Percentiles rank a stretch among this genome's conserved stretches.
These are phyloP conservation scores for Fusarium pseudograminearum DNA, from an alignment of 2,329 filamentous ascomycete species.

Conservation along the genomic window DNA sequence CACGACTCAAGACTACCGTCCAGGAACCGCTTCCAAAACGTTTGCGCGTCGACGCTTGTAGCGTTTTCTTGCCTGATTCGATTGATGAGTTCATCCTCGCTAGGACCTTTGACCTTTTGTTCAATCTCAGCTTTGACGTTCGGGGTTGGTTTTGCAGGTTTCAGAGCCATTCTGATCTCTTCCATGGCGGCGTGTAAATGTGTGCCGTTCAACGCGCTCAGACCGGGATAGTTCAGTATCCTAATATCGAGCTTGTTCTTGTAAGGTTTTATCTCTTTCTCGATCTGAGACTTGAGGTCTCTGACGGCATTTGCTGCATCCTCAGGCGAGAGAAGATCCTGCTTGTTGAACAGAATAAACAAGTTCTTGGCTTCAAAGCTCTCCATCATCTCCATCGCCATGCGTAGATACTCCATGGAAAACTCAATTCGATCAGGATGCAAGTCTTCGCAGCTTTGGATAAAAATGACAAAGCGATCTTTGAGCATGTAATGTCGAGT, in stretches of 20 bases:
- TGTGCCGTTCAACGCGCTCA: conserved; percentile 34
- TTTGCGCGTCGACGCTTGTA: conserved; percentile 9
- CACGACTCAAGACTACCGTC: conserved; percentile 47
- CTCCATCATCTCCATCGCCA: conserved; percentile 34
- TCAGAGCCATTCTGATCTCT: conserved; percentile 34
- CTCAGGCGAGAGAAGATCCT: conserved; percentile 44
- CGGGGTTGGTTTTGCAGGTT: neutral
- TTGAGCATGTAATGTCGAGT: conserved; percentile 46
- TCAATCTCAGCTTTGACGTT: conserved; percentile 15
- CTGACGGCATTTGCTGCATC: conserved; percentile 33
- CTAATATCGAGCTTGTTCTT: conserved; percentile 19
- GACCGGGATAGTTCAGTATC: conserved; percentile 43
- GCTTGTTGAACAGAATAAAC: conserved; percentile 51
- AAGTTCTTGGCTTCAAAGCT: conserved; percentile 41
- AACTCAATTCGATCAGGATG: conserved; percentile 41
- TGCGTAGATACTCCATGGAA: conserved; percentile 47
- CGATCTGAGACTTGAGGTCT: conserved; percentile 13
- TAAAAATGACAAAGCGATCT: conserved; percentile 47
- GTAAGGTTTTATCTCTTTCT: conserved; percentile 33
- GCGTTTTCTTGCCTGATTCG: conserved; percentile 18
- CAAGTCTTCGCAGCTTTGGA: conserved; percentile 47
- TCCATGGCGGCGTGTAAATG: conserved; percentile 30
- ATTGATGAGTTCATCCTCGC: conserved; percentile 31
- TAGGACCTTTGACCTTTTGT: conserved; percentile 21
- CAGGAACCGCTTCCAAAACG: conserved; percentile 49